phyloP scores from a whole-genome alignment of 495 filamentous ascomycete genomes.

The Aspergillus steynii region DNA sequence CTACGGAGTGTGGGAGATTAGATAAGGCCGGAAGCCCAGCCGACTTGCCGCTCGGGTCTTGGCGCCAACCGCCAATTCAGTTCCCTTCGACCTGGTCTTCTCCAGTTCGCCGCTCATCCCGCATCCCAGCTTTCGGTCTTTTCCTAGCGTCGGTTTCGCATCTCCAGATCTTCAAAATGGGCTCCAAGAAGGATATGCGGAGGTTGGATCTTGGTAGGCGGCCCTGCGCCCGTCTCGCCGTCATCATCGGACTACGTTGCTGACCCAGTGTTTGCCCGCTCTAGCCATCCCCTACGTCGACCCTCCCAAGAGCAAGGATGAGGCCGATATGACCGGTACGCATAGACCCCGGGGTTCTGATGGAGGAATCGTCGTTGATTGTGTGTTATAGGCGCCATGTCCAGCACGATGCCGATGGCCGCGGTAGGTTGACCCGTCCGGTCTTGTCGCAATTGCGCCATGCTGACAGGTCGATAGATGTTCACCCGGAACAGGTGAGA shows the following conservation, averaged over 20 bases:
- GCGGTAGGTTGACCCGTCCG: conserved; percentile 54
- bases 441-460: conserved; percentile 5
- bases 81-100: not conserved
- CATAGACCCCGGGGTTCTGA: conserved; percentile 2
- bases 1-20: not conserved
- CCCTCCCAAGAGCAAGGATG: conserved; percentile 54
- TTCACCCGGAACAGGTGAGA: conserved; percentile 85
- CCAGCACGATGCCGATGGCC: conserved; percentile 88
- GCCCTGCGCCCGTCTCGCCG: not conserved
- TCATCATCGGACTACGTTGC: not conserved
- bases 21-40: conserved; percentile 1
- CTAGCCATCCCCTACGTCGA: conserved; percentile 65
- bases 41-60: conserved; percentile 11
- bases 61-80: conserved; percentile 3
- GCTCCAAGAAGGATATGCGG: conserved; percentile 84
- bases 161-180: conserved; percentile 47
- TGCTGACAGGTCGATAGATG: conserved; percentile 55
- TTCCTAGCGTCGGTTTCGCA: not conserved
- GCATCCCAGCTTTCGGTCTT: conserved; percentile 3
- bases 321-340: conserved; percentile 56
- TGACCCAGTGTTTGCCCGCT: not conserved
- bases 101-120: conserved; percentile 6
- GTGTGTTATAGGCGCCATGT: conserved; percentile 61
- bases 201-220: conserved; percentile 76
- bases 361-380: conserved; percentile 14